Base-by-base conservation (phyloP, 2,329 filamentous ascomycete species). In the Emmonsiellopsis sp. region DNA sequence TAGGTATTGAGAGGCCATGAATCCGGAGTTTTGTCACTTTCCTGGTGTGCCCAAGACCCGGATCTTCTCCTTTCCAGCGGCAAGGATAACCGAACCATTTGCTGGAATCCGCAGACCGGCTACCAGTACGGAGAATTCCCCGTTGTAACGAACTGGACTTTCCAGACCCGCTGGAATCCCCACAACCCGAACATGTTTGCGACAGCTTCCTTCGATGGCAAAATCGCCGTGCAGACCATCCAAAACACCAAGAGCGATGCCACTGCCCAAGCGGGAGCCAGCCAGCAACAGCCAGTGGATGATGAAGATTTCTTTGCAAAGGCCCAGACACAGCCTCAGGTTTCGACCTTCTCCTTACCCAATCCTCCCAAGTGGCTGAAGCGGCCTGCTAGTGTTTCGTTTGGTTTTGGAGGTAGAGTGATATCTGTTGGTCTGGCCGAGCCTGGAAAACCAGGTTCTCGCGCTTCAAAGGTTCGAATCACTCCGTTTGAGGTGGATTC, bases 121-220 rank as follows among this genome's bases (percentile, higher is more conserved):
- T 83, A 93, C 66, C 79, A 82, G 10, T 86, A 90, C 58, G 93
- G 94, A 59, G 92, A 97, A 71, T 92, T 97, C 66, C 91, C 92
- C 4, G 89, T 96, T 63, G 91, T 95, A 52, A 96, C 92, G n/a
- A 98, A 97, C 71, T 98, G 93, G 92, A 95, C 91, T 5, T 98
- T 98, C 76, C 85, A 92, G 67, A 95, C 93, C 5, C 82, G 86
- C 57, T 97, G 94, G 80, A 91, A 95, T 69, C 93, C 93, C 32
- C 84, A 88, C 61, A 95, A 98, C 70, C 92, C 93, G 9, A 88
- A 85, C 66, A 78, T 98, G 54, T 89, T 92, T 49, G 94, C 94
- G 15, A 97, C 93, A 15, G 93, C 94, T 8, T 95, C 92, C 2
- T 97, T 97, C 61, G 93, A 98, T 66, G 93, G 94, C 62, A 96